phyloP scores from a whole-genome alignment of 768 basidiomycete genomes.

The Coprinopsis sp. region DNA sequence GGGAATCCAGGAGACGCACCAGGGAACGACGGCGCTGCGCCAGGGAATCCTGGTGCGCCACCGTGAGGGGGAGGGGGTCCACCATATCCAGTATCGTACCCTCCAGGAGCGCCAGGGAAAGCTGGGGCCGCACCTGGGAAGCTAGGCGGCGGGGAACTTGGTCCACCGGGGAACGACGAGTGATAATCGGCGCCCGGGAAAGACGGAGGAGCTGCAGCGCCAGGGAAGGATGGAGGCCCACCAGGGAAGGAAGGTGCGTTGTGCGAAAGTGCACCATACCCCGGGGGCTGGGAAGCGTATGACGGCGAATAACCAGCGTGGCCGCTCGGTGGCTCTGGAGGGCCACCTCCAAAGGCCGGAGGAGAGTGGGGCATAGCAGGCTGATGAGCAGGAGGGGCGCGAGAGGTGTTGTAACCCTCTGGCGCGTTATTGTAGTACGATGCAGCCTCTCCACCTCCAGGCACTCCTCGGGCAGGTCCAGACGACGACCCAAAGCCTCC shows the following conservation, averaged over 20 bases:
- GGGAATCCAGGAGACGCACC: constrained; percentile 2
- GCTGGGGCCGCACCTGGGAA: constrained; percentile 22
- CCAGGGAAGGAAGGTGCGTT: too few species aligned
- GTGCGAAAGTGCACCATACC: background rate
- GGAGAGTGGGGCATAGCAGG: constrained; percentile 16
- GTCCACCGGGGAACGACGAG: too few species aligned
- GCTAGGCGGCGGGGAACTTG: too few species aligned
- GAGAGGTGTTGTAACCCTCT: too few species aligned
- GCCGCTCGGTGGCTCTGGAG: constrained; percentile 13
- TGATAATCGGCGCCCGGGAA: too few species aligned
- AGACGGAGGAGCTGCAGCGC: too few species aligned
- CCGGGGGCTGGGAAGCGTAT: constrained; percentile 23
- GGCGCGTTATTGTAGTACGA: background rate
- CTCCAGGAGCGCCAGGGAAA: constrained; percentile 21
- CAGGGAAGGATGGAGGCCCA: constrained; percentile 27
- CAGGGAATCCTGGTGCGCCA: constrained; percentile 25
- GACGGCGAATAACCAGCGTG: constrained; percentile 34
- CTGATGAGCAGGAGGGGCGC: constrained; percentile 21
- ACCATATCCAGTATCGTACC: constrained; percentile 16
- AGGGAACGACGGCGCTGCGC: constrained; percentile 16
- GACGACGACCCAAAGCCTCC: background rate
- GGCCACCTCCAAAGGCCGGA: constrained; percentile 15
- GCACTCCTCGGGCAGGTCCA: background rate
- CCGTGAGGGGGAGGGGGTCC: constrained; percentile 26
- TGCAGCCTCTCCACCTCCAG: constrained; percentile 5